Evolutionary conservation across 345 rosid genomes (phyloP), one percentile per base, ranked within the genome.

Genomic region (Triadica sebifera): DNA sequence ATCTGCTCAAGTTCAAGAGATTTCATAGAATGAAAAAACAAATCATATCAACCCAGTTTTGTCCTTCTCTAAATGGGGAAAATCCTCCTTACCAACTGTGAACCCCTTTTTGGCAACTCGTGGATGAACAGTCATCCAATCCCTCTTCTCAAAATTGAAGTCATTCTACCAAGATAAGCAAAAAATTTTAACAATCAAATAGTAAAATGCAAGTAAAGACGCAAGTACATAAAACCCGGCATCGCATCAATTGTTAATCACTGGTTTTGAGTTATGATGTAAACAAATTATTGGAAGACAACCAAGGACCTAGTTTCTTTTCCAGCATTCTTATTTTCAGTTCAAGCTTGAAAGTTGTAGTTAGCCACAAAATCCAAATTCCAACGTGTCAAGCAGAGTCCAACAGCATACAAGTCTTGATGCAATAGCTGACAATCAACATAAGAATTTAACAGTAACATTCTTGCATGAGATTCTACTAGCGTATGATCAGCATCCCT

Each of bases 61-160:
- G 22, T n/a, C 60, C 16, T n/a, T n/a, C n/a, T 73, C 19, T 13
- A 37, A 46, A 47, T n/a, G 57, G 29, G 74, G 70, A 70, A 60
- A 67, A 65, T 24, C 25, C 15, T 64, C 25, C 86, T 74, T 80
- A 95, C 98, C 99, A 95, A 81, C 77, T 82, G 84, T 15, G 91
- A 84, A 62, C 99, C 98, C 55, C 25, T 45, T 67, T 50, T 69
- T 51, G 88, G 84, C 89, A 95, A 80, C 83, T 95, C 99, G 15
- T 38, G 82, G 86, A 39, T 50, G 1, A 67, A 93, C 92, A 41
- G 83, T 87, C 89, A 93, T 78, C 99, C 98, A 95, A 85, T 93
- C 97, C 75, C 86, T 89, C 81, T 34, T 81, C 89, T 93, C 96
- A 77, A 88, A 92, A 80, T 84, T 79, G 76, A 95, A 89, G 77